phyloP scores from a whole-genome alignment of 2,329 filamentous ascomycete genomes.

The Neodidymelliopsis sp. region DNA sequence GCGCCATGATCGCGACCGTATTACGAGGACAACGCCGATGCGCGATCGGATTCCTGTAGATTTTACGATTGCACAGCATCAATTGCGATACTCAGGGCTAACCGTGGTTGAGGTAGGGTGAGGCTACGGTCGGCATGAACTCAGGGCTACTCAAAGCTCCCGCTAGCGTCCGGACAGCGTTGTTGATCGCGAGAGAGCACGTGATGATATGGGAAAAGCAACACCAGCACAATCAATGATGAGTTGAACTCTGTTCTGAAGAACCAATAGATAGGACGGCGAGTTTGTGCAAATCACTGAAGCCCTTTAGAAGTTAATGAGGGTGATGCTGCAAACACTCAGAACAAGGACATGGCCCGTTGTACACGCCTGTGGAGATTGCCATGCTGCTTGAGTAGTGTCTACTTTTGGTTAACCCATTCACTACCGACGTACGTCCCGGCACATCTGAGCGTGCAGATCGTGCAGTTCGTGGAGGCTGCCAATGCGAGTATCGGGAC shows the following conservation, averaged over 20 bases:
- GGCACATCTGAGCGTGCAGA: conserved; percentile 6
- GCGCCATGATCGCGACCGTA: conserved; percentile 5
- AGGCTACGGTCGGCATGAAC: conserved; percentile 1
- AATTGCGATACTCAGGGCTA: background rate
- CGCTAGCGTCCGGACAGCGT: background rate
- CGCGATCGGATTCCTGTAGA: background rate
- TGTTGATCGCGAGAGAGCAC: background rate
- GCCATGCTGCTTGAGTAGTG: background rate
- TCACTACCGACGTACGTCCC: background rate
- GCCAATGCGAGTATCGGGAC: conserved; percentile 11
- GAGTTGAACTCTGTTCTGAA: background rate
- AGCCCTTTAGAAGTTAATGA: too few relatives aligned
- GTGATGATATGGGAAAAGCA: background rate
- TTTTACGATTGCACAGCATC: conserved; percentile 9
- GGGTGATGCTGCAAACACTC: too few relatives aligned
- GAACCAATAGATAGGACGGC: too few relatives aligned
- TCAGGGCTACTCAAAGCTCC: conserved; percentile 2
- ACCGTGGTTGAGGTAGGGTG: background rate
- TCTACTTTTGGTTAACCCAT: background rate
- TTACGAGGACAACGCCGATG: conserved; percentile 7
- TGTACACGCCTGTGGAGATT: background rate
- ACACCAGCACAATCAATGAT: background rate
- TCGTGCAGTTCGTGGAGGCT: conserved; percentile 3
- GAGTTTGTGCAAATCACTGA: too few relatives aligned
- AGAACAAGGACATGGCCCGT: too few relatives aligned